phyloP scores from a whole-genome alignment of 139 green algal species.

The Picochlorum sp. region DNA sequence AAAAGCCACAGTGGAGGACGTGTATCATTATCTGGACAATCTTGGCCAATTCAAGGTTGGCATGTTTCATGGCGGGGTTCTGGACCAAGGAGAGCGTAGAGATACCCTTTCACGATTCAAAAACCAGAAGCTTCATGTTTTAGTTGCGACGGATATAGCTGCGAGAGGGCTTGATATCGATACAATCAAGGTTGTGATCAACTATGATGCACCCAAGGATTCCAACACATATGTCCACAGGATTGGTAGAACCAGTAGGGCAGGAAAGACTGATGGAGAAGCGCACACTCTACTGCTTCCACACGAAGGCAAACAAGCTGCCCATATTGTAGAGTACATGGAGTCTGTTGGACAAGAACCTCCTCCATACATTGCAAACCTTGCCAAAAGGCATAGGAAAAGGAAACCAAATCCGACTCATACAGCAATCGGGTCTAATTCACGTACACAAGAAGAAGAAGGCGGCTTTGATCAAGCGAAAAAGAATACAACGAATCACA shows the following conservation, averaged over 20 bases:
- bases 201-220: slow-evolving; percentile 73
- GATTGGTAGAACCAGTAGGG: slow-evolving; percentile 86
- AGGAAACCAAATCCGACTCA: background rate
- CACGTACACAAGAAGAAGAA: background rate
- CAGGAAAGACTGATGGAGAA: slow-evolving; percentile 84
- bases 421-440: slow-evolving; percentile 5
- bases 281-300: slow-evolving; percentile 76
- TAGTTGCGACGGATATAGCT: slow-evolving; percentile 71
- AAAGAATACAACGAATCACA: slow-evolving; percentile 20
- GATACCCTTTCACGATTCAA: slow-evolving; percentile 55
- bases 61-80: slow-evolving; percentile 82
- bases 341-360: slow-evolving; percentile 65
- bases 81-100: slow-evolving; percentile 76
- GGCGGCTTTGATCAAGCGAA: background rate
- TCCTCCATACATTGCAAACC: slow-evolving; percentile 44
- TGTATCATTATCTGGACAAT: slow-evolving; percentile 43
- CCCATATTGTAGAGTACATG: slow-evolving; percentile 61
- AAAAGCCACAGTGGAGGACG: slow-evolving; percentile 66
- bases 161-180: slow-evolving; percentile 73
- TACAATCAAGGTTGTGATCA: slow-evolving; percentile 79
- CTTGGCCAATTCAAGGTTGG: slow-evolving; percentile 34
- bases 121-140: slow-evolving; percentile 23
- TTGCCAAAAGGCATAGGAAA: slow-evolving; percentile 47
- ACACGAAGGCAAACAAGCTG: slow-evolving; percentile 38
- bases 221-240: slow-evolving; percentile 87